A percentile compares a stretch with the other conserved stretches of the same genome.
Conservation (phyloP, 1,284 basidiomycete genomes). For the Coniophora puteana region DNA sequence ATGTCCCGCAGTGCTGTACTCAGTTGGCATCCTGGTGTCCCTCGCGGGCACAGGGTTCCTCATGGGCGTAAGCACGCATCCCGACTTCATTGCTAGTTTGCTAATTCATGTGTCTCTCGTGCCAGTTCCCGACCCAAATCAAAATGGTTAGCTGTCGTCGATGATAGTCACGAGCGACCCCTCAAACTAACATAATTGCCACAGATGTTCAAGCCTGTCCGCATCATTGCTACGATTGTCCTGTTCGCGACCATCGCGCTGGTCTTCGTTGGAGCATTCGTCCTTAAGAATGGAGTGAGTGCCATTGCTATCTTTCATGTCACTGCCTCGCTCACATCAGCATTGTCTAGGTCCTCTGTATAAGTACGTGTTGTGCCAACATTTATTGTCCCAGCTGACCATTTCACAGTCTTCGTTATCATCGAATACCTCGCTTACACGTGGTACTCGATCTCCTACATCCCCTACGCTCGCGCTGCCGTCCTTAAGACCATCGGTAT, state of each 20-base stretch:
- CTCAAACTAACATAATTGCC: slow-evolving; percentile 7
- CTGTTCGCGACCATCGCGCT: slow-evolving; percentile 76
- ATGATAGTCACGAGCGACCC: not conserved
- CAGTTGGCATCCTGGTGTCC: slow-evolving; percentile 78
- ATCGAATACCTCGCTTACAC: slow-evolving; percentile 83
- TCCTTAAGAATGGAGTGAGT: slow-evolving; percentile 62
- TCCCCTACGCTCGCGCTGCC: slow-evolving; percentile 80
- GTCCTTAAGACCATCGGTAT: slow-evolving; percentile 65
- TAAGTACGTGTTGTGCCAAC: slow-evolving; percentile 34
- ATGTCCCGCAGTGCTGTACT: slow-evolving; percentile 67
- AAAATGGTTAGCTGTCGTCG: slow-evolving; percentile 57
- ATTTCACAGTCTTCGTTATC: slow-evolving; percentile 72
- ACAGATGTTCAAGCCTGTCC: slow-evolving; percentile 92
- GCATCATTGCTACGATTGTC: slow-evolving; percentile 79
- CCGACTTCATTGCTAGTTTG: no score
- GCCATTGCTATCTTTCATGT: slow-evolving; percentile 3
- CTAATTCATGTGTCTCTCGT: slow-evolving; percentile 3
- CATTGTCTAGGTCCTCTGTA: slow-evolving; percentile 39
- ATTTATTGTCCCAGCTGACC: slow-evolving; percentile 10
- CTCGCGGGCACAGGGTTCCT: slow-evolving; percentile 89
- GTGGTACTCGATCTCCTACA: slow-evolving; percentile 83
- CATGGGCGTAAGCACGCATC: slow-evolving; percentile 58
- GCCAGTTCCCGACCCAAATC: slow-evolving; percentile 72
- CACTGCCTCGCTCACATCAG: slow-evolving; percentile 5
- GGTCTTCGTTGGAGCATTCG: slow-evolving; percentile 81